Conservation (phyloP, 1,284 basidiomycete genomes). For the Gomphus sp. region DNA sequence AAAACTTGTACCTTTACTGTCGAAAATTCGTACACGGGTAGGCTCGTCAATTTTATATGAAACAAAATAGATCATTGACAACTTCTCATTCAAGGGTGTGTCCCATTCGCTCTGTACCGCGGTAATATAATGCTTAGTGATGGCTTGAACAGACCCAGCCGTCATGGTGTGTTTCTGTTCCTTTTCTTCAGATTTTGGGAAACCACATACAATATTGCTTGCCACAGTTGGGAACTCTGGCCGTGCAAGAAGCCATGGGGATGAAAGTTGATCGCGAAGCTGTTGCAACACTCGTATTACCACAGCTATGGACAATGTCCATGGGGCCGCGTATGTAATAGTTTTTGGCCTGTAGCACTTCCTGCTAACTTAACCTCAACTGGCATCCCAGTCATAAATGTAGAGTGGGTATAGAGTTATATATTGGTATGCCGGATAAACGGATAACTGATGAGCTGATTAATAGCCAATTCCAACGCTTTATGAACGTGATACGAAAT, state of each 20-base stretch:
- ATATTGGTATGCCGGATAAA: not conserved
- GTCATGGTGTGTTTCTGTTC: conserved; percentile 73
- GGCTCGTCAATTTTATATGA: not conserved
- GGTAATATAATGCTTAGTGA: not conserved
- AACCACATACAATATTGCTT: not conserved
- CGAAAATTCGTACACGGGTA: conserved; percentile 86
- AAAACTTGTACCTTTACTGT: conserved; percentile 87
- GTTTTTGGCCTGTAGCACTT: not conserved
- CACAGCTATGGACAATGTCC: conserved; percentile 93
- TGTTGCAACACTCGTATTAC: conserved; percentile 86
- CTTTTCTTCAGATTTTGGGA: not conserved
- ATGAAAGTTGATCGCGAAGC: conserved; percentile 92
- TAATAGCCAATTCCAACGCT: conserved; percentile 73
- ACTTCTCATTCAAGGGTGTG: conserved; percentile 1
- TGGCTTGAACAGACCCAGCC: conserved; percentile 51
- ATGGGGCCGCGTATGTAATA: conserved; percentile 77
- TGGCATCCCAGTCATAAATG: not conserved
- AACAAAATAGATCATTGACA: not conserved
- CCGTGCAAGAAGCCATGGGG: conserved; percentile 95
- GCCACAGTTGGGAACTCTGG: conserved; percentile 78
- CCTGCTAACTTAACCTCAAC: not conserved
- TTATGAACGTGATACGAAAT: conserved; percentile 74
- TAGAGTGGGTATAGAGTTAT: not conserved
- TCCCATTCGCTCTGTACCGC: not conserved
- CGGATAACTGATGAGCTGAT: not conserved